Base-by-base conservation (phyloP, 2,329 filamentous ascomycete species). In the Fusarium udum region DNA sequence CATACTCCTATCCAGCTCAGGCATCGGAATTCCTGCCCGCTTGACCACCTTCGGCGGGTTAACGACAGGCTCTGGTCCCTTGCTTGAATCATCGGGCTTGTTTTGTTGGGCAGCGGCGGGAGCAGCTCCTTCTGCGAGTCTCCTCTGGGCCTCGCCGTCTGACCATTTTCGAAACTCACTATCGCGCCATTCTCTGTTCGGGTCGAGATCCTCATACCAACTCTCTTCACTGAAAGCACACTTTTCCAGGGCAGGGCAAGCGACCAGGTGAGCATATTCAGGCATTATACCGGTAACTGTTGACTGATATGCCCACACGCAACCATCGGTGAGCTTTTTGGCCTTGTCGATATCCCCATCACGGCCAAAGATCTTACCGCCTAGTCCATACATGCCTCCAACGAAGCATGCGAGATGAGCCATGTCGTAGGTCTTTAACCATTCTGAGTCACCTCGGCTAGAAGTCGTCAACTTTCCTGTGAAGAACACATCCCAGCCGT, bases 401-500 rank as follows among this genome's bases (percentile, higher is more conserved):
- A 92, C 83, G 79, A 93, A 93, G 78, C 91, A 93, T 9, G 90
- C 90, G 58, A 92, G 83, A 77, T 92, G 89, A 1, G 88, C 86
- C 12, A 89, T 84, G 70, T 92, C 88, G 77, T 92, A 93, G 52
- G 90, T 81, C 20, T 85, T 86, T 26, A 61, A 69, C 18, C 84
- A 78, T 15, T 85, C 82, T 14, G 77, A 73, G 49, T 83, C 80
- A 4, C 79, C 84, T 6, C 85, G 81, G 20, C 86, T 85, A 3
- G 76, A 80, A 15, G 87, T 86, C 52, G 79, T 84, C n/a, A 89
- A 80, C 74, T 90, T 90, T 31, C 92, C 92, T 0, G 93, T 89
- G 69, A 96, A 90, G 6, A 96, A 86, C n/a, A 96, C 88, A 67
- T 95, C 89, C 58, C 88, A 88, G 60, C 89, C 85, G 12, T 87